Evolutionary conservation across 148 eudicot species (phyloP).

Genomic region (Nyssa sinensis): DNA sequence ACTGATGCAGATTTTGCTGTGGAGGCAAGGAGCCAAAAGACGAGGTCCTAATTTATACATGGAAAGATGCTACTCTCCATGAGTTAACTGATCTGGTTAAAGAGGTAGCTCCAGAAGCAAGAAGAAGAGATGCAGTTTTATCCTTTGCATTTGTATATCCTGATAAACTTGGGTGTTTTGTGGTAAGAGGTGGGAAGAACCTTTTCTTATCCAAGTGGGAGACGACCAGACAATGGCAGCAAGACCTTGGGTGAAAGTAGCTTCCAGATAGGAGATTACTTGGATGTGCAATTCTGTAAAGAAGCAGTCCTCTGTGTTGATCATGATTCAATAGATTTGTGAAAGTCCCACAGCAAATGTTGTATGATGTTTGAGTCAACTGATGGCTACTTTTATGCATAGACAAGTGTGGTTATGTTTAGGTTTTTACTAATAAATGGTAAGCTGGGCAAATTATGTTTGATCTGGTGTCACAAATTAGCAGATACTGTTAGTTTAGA

Average conservation of each 20-base stretch:
- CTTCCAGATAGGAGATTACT: constrained; percentile 68
- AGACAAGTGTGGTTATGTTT: not conserved
- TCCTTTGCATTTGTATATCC: constrained; percentile 89
- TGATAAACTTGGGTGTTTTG: constrained; percentile 54
- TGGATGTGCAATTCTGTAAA: constrained; percentile 53
- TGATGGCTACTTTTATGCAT: too few relatives aligned
- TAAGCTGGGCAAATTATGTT: not conserved
- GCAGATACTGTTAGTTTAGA: too few relatives aligned
- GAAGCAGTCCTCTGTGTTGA: constrained; percentile 8
- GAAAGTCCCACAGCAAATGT: not conserved
- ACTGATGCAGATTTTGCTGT: constrained; percentile 70
- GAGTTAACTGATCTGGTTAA: constrained; percentile 92
- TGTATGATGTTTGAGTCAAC: too few relatives aligned
- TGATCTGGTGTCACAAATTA: too few relatives aligned
- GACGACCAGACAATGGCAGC: constrained; percentile 52
- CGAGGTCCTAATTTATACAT: constrained; percentile 97
- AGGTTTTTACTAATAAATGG: not conserved
- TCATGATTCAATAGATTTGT: not conserved
- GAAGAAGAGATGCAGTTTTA: constrained; percentile 56
- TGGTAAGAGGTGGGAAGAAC: constrained; percentile 67
- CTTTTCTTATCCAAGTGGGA: constrained; percentile 37
- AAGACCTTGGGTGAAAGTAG: constrained; percentile 51
- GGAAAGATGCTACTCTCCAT: constrained; percentile 96
- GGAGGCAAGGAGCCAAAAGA: constrained; percentile 97
- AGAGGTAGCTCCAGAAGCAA: constrained; percentile 84